A percentile compares a stretch with the other conserved stretches of the same genome.
Evolutionary conservation across 2,329 filamentous ascomycete genomes (phyloP).

Genomic region (Macrophomina phaseolina): DNA sequence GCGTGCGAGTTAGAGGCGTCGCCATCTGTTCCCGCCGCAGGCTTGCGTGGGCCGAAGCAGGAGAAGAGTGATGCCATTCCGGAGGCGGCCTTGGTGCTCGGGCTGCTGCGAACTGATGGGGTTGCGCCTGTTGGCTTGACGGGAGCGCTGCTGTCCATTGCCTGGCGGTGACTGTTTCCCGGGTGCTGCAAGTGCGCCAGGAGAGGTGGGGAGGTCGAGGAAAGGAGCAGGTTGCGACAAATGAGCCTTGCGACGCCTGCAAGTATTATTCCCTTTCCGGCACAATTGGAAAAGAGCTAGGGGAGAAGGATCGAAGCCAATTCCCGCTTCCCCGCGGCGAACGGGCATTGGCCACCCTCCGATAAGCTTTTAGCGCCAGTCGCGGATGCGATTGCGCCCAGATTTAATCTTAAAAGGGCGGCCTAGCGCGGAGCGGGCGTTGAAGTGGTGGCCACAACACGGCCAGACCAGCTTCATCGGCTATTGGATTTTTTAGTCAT

Average conservation of each 20-base stretch:
- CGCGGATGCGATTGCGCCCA: conserved; percentile 9
- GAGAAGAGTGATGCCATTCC: conserved; percentile 11
- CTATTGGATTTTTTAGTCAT: not conserved
- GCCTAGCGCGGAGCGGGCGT: not conserved
- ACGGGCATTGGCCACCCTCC: conserved; percentile 1
- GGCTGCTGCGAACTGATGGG: not conserved
- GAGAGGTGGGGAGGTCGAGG: not conserved
- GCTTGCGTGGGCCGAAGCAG: conserved; percentile 17
- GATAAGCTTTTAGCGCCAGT: conserved; percentile 7
- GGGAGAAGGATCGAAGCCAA: conserved; percentile 1
- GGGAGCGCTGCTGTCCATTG: not conserved
- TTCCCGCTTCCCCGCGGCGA: conserved; percentile 10
- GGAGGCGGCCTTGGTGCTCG: not conserved
- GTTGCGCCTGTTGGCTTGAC: not conserved
- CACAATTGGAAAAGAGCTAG: not conserved
- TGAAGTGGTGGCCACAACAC: not conserved
- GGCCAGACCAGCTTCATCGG: not conserved
- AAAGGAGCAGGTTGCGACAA: not conserved
- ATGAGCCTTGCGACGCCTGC: not conserved
- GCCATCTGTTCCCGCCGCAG: not conserved
- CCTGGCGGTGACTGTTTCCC: too few relatives aligned
- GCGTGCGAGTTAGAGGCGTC: not conserved
- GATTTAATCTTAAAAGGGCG: not conserved
- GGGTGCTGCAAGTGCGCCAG: not conserved
- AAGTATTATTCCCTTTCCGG: not conserved